Evolutionary conservation across 371 early-diverging fungal genomes (phyloP).

Genomic region (Mucor lusitanicus): DNA sequence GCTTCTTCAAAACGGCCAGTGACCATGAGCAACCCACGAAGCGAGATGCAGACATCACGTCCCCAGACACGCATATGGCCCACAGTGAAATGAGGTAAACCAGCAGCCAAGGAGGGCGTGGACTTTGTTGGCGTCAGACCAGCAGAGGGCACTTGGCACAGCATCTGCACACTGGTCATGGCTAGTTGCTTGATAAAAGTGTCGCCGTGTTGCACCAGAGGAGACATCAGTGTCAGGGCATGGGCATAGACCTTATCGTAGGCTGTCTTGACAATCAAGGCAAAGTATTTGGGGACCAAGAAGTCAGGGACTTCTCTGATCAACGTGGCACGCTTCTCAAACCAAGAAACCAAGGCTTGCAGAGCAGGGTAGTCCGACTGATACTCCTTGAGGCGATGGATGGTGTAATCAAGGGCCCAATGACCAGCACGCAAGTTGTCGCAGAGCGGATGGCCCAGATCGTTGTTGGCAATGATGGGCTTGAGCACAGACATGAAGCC

Average conservation of each 20-base stretch:
- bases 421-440: slow-evolving; percentile 84
- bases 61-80: slow-evolving; percentile 98
- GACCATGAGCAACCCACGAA: slow-evolving; percentile 83
- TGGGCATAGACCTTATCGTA: slow-evolving; percentile 70
- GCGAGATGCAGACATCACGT: slow-evolving; percentile 92
- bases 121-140: slow-evolving; percentile 71
- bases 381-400: slow-evolving; percentile 71
- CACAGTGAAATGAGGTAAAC: slow-evolving; percentile 93
- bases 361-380: slow-evolving; percentile 22
- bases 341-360: slow-evolving; percentile 67
- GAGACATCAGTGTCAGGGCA: slow-evolving; percentile 64
- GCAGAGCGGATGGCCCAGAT: slow-evolving; percentile 93
- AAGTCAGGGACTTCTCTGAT: slow-evolving; percentile 79
- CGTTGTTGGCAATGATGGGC: slow-evolving; percentile 78
- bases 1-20: slow-evolving; percentile 87
- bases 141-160: slow-evolving; percentile 76
- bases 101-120: slow-evolving; percentile 84
- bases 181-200: slow-evolving; percentile 72
- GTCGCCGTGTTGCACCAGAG: slow-evolving; percentile 61
- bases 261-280: slow-evolving; percentile 74
- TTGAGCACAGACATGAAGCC: slow-evolving; percentile 85
- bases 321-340: slow-evolving; percentile 64
- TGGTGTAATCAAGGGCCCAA: slow-evolving; percentile 92
- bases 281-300: slow-evolving; percentile 92
- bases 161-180: slow-evolving; percentile 83